Percentiles rank a stretch among this genome's conserved stretches.
Conservation (phyloP, 305 asterid species). For the Solanum chacoense region DNA sequence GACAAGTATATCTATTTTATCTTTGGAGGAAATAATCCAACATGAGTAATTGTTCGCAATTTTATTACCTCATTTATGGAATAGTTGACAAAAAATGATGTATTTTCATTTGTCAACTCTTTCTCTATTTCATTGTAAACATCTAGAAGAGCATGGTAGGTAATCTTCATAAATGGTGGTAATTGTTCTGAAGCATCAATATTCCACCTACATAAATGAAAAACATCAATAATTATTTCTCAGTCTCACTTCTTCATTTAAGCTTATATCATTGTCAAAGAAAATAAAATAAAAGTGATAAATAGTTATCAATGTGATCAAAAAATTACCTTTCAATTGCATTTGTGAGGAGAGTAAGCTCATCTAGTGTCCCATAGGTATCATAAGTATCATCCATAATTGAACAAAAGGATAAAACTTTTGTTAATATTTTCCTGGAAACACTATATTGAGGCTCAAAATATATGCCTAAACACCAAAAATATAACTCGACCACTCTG, state of each 20-base stretch:
- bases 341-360: neutral
- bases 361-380: neutral
- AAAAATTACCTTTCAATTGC: neutral
- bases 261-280: neutral
- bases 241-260: neutral
- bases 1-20: no score
- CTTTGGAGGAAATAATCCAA: neutral
- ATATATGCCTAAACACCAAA: neutral
- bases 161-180: neutral
- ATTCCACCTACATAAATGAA: neutral
- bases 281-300: neutral
- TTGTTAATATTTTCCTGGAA: neutral
- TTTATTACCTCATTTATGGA: neutral
- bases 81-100: neutral
- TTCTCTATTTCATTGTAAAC: neutral
- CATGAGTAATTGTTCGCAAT: neutral
- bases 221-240: neutral
- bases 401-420: neutral
- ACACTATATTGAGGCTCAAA: neutral
- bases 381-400: neutral
- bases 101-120: neutral
- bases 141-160: neutral
- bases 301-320: neutral
- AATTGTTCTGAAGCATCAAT: neutral
- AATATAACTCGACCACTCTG: neutral